These are phyloP conservation scores for Diplogelasinospora grovesii DNA, from an alignment of 495 filamentous ascomycete genomes.

Conservation along the genomic window DNA sequence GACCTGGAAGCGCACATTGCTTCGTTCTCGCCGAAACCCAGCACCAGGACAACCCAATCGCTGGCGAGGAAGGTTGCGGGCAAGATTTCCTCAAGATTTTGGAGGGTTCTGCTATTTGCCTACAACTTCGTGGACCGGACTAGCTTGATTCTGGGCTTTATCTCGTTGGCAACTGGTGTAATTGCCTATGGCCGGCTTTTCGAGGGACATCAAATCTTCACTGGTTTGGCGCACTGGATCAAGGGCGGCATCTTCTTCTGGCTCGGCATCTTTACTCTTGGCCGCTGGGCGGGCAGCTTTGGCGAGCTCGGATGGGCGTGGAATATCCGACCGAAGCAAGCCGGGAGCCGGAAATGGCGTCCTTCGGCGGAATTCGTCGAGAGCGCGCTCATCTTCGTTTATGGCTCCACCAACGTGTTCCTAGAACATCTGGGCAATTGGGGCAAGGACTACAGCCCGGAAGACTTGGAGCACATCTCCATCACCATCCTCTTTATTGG, in stretches of 20 bases:
- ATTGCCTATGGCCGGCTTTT: conserved; percentile 49
- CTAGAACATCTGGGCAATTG: conserved; percentile 76
- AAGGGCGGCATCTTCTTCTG: conserved; percentile 98
- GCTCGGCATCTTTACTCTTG: conserved; percentile 83
- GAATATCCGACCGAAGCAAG: conserved; percentile 70
- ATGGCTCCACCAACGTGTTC: conserved; percentile 86
- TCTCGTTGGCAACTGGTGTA: conserved; percentile 54
- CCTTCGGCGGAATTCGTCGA: conserved; percentile 84
- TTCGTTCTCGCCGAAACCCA: conserved; percentile 4
- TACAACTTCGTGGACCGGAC: conserved; percentile 42
- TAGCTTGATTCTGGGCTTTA: conserved; percentile 45
- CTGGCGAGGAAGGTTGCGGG: conserved; percentile 24
- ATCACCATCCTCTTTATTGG: conserved; percentile 94
- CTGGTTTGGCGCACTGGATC: conserved; percentile 86
- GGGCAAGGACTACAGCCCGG: conserved; percentile 63
- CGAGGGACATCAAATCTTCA: conserved; percentile 44
- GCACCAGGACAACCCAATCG: conserved; percentile 15
- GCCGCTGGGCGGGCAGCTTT: conserved; percentile 87
- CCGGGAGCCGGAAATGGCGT: conserved; percentile 57
- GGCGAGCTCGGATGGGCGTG: conserved; percentile 92
- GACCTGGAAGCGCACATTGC: conserved; percentile 23
- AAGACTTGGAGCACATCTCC: conserved; percentile 86
- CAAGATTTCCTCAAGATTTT: conserved; percentile 35
- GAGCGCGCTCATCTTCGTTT: conserved; percentile 79
- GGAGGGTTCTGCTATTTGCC: conserved; percentile 34